phyloP scores from a whole-genome alignment of 768 basidiomycete genomes.

The Leccinum subtestaceum region DNA sequence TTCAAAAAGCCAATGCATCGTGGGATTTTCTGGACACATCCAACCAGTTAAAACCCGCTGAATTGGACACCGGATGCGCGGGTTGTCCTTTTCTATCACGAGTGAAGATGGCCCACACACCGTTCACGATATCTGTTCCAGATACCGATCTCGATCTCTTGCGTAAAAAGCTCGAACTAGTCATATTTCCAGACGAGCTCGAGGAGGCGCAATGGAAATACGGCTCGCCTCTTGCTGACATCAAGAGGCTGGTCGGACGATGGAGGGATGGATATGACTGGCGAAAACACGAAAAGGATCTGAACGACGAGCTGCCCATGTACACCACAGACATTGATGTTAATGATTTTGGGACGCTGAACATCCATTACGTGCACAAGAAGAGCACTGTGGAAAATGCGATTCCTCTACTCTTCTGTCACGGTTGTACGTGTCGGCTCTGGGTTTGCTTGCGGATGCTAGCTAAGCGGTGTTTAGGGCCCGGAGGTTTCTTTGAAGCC shows the following conservation, averaged over 20 bases:
- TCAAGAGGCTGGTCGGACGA: constrained; percentile 44
- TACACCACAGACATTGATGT: constrained; percentile 52
- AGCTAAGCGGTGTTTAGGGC: constrained; percentile 38
- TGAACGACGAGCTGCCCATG: constrained; percentile 55
- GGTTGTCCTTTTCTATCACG: background rate
- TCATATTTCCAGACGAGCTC: constrained; percentile 55
- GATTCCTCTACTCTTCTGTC: constrained; percentile 58
- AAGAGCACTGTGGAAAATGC: constrained; percentile 42
- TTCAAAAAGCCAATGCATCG: background rate
- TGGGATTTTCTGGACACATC: background rate
- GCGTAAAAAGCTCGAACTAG: constrained; percentile 44
- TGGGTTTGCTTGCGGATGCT: background rate
- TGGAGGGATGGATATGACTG: constrained; percentile 60
- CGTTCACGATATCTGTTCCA: constrained; percentile 49
- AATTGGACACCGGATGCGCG: no score
- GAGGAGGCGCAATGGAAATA: constrained; percentile 50
- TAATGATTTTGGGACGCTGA: constrained; percentile 44
- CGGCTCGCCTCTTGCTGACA: constrained; percentile 48
- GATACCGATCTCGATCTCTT: constrained; percentile 41
- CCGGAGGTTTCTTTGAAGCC: constrained; percentile 49
- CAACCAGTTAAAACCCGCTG: no score
- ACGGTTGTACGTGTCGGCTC: constrained; percentile 45
- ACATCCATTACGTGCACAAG: constrained; percentile 60
- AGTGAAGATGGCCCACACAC: constrained; percentile 31
- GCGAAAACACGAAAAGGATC: constrained; percentile 46